Conservation (phyloP, 2,329 filamentous ascomycete species). For the Cladosporium velox region DNA sequence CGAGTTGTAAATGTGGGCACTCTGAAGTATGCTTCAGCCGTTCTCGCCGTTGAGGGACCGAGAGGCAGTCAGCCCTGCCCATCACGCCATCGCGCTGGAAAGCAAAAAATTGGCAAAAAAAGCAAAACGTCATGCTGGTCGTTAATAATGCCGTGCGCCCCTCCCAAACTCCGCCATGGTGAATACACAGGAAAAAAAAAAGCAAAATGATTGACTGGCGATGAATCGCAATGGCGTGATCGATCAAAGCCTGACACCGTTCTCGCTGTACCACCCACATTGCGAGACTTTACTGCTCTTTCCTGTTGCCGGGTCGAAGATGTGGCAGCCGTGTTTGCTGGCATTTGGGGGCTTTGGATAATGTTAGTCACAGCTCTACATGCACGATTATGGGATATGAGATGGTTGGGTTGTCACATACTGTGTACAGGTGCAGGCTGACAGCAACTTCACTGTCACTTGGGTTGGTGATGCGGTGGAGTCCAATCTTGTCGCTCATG, state of each 20-base stretch:
- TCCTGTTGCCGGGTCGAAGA: conserved; percentile 78
- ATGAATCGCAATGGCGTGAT: neutral
- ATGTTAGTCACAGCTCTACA: conserved; percentile 34
- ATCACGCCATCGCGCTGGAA: conserved; percentile 14
- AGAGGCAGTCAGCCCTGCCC: neutral
- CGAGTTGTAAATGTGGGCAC: neutral
- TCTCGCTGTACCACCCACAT: conserved; percentile 61
- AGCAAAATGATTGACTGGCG: neutral
- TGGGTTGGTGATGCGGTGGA: conserved; percentile 80
- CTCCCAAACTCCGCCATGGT: neutral
- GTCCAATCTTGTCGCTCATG: conserved; percentile 84
- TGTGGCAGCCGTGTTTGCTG: conserved; percentile 75
- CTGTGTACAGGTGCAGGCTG: conserved; percentile 67
- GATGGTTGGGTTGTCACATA: conserved; percentile 41
- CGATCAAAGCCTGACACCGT: neutral
- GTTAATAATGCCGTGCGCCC: neutral
- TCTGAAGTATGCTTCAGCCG: neutral
- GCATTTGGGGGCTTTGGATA: conserved; percentile 89
- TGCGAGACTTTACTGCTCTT: conserved; percentile 70
- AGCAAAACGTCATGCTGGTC: neutral
- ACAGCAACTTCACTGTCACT: conserved; percentile 73
- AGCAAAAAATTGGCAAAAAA: neutral
- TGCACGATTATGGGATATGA: conserved; percentile 14
- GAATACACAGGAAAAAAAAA: neutral
- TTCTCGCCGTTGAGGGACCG: conserved; percentile 15